Percentiles rank a stretch among this genome's conserved stretches.
phyloP scores from a whole-genome alignment of 495 filamentous ascomycete genomes.

The Geoglossum glabrum region DNA sequence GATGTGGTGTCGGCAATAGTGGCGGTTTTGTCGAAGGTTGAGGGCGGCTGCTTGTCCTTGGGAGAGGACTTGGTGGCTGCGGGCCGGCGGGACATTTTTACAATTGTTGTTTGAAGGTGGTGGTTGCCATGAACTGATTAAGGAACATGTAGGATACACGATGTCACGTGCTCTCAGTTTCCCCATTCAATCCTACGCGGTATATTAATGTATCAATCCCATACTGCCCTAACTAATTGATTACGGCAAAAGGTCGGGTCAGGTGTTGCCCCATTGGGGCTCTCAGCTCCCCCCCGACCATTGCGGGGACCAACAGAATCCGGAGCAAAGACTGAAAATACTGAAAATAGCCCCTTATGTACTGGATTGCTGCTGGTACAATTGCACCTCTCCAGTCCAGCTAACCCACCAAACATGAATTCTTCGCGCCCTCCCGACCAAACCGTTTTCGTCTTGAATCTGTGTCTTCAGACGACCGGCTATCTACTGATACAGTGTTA shows the following conservation, averaged over 20 bases:
- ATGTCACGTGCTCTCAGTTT: not conserved
- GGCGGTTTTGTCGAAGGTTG: not conserved
- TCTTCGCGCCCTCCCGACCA: not conserved
- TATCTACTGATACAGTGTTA: not conserved
- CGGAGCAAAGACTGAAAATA: too few relatives aligned
- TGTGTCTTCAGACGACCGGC: not conserved
- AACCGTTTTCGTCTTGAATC: not conserved
- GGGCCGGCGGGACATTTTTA: not conserved
- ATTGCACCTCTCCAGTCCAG: not conserved
- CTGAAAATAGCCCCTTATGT: too few relatives aligned
- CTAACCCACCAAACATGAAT: not conserved
- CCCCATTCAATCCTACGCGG: too few relatives aligned
- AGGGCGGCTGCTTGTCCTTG: not conserved
- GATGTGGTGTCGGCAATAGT: not conserved
- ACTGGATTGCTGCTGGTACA: too few relatives aligned
- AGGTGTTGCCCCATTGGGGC: too few relatives aligned
- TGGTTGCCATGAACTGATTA: not conserved
- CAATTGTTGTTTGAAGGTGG: not conserved
- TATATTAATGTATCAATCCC: too few relatives aligned
- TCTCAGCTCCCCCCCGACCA: too few relatives aligned
- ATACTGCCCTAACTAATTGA: too few relatives aligned
- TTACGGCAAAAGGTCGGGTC: too few relatives aligned
- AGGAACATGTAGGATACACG: not conserved
- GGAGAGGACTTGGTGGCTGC: not conserved
- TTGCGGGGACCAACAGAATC: too few relatives aligned